A percentile compares a stretch with the other conserved stretches of the same genome.
These are phyloP conservation scores for Populus davidiana DNA, from an alignment of 345 rosid species.

Conservation along the genomic window DNA sequence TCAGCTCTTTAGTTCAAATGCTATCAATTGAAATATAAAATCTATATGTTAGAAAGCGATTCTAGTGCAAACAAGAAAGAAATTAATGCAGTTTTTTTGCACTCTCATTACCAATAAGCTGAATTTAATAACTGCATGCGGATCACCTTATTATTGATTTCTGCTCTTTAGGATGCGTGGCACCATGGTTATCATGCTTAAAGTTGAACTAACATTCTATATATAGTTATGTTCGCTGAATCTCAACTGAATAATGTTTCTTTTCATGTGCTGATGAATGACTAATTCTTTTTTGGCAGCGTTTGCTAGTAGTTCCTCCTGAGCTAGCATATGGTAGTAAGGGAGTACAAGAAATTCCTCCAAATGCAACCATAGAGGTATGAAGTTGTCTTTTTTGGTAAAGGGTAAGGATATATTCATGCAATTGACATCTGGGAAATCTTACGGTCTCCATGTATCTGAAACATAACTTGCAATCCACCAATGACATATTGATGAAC, in stretches of 20 bases:
- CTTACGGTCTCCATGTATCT: not conserved
- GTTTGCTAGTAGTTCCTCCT: conserved; percentile 81
- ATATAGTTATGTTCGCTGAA: not conserved
- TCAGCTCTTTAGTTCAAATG: not conserved
- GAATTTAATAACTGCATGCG: not conserved
- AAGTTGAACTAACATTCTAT: not conserved
- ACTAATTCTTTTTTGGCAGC: conserved; percentile 34
- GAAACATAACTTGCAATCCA: not conserved
- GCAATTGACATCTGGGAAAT: not conserved
- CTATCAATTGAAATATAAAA: not conserved
- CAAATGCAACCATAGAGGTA: conserved; percentile 96
- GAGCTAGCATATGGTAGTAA: conserved; percentile 91
- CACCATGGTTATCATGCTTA: not conserved
- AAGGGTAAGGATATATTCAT: not conserved
- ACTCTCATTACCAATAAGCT: not conserved
- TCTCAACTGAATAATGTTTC: not conserved
- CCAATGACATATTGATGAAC: not conserved
- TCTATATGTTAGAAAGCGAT: not conserved
- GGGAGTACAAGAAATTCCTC: conserved; percentile 97
- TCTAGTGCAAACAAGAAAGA: not conserved
- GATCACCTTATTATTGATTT: not conserved
- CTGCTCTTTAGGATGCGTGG: too few species aligned
- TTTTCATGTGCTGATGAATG: not conserved
- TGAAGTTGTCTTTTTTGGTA: not conserved
- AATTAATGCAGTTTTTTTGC: not conserved